Evolutionary conservation across 1,139 yeast species (phyloP), one percentile per base, ranked within the genome.

Genomic region (Geotrichum histeridarum): DNA sequence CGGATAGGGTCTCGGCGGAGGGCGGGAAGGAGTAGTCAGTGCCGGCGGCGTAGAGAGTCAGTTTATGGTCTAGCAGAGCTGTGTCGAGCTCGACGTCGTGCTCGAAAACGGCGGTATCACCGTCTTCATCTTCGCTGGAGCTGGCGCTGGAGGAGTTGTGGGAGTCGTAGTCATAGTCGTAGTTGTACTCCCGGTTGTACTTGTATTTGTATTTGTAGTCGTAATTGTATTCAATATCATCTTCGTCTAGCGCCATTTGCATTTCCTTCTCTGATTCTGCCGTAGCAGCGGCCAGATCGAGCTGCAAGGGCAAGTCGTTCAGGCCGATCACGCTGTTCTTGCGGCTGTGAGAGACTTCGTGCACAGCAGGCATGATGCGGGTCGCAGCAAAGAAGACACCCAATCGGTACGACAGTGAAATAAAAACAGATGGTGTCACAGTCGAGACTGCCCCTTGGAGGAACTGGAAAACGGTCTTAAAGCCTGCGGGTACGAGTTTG

Each of bases 361-460:
- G 65, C 39, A 67, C 54, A 2, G 65, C 65, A 1, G 99, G 98
- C 22, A 93, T 88, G 59, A 93, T 90, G 67, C 95, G 84, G 14
- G 97, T 87, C 4, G 98, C 97, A 1, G 96, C 90, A 66, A 88
- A 89, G 64, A 91, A 89, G 3, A 91, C 96, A 1, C 88, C 78
- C 30, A 93, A 81, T 63, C 99, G 78, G 67, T 87, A 91, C 1
- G 90, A 89, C 62, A 93, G 75, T 61, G 90, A 89, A 37, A 90
- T 77, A 42, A 89, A 73, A 27, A 93, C 83, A 2, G 96, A 88
- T 7, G 95, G 82, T 0, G 96, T 86, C 49, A 93, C 77, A 38
- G 91, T 86, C 54, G 82, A 82, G 32, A 82, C 74, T 0, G 96
- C 87, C 54, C 83, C 81, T 22, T 78, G 70, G 53, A 86, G 72